Conservation (phyloP, 2,329 filamentous ascomycete genomes). For the Fusarium odoratissimum region DNA sequence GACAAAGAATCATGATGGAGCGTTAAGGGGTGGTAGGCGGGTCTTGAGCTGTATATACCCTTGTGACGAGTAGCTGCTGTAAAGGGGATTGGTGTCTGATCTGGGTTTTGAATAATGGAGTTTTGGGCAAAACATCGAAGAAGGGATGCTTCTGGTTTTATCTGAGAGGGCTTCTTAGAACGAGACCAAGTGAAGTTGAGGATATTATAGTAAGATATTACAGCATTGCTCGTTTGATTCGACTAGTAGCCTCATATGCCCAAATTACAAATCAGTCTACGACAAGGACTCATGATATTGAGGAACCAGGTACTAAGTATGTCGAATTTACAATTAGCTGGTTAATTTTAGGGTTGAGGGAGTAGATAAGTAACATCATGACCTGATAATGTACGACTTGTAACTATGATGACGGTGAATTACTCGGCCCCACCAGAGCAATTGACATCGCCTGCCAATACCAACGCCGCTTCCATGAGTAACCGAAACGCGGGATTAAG, state of each 20-base stretch:
- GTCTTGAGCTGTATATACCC: slow-evolving; percentile 29
- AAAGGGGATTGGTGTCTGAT: slow-evolving; percentile 7
- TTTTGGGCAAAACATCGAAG: slow-evolving; percentile 24
- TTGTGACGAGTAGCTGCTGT: slow-evolving; percentile 14
- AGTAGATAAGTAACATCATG: slow-evolving; percentile 17
- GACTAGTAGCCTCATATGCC: neutral
- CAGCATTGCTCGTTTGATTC: neutral
- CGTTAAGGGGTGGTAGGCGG: neutral
- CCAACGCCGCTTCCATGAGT: neutral
- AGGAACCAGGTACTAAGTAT: neutral
- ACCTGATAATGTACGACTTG: slow-evolving; percentile 20
- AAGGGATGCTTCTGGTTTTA: neutral
- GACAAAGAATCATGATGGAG: slow-evolving; percentile 29
- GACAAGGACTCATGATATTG: neutral
- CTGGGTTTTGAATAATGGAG: slow-evolving; percentile 28
- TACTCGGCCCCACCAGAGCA: slow-evolving; percentile 28
- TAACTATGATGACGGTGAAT: slow-evolving; percentile 19
- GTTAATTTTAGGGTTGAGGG: neutral
- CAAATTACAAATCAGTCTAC: neutral
- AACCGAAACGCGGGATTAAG: slow-evolving; percentile 34
- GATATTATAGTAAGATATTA: slow-evolving; percentile 8
- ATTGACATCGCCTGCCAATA: neutral
- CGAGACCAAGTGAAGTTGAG: neutral
- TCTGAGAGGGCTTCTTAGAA: neutral
- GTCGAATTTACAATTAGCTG: neutral